These are phyloP conservation scores for Carex kokanica DNA, from an alignment of 176 grass and related monocot genomes.

Conservation along the genomic window DNA sequence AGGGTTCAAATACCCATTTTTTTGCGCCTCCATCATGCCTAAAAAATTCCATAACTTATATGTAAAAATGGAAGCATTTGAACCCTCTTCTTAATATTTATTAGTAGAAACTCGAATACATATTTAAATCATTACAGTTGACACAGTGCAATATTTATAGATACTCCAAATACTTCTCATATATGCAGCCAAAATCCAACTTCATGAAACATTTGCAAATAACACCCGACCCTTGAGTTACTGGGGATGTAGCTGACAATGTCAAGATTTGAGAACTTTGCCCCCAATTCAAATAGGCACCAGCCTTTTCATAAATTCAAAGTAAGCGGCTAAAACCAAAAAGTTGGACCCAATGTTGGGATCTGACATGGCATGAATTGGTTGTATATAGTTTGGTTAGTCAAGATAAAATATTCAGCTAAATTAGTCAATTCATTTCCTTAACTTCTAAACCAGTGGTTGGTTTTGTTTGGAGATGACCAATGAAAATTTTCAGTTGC, in stretches of 20 bases:
- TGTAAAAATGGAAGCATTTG: too few species aligned
- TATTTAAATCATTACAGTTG: neutral
- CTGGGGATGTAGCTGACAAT: neutral
- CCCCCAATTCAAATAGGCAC: neutral
- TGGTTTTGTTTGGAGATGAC: neutral
- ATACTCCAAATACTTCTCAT: neutral
- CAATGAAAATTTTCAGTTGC: neutral
- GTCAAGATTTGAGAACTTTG: neutral
- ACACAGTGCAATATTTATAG: neutral
- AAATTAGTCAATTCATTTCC: constrained; percentile 12
- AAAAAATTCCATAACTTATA: too few species aligned
- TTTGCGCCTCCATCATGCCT: too few species aligned
- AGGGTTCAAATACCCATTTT: too few species aligned
- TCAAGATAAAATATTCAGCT: neutral
- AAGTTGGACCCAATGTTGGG: neutral
- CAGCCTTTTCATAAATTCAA: neutral
- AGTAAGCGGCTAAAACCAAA: neutral
- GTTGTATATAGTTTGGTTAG: neutral
- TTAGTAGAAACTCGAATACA: neutral
- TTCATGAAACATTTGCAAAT: neutral
- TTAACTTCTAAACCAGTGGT: neutral
- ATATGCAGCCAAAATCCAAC: constrained; percentile 2
- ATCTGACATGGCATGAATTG: neutral
- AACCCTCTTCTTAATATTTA: neutral
- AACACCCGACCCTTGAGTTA: neutral